Conservation (phyloP, 306 rosid species). For the Acmispon strigosus region DNA sequence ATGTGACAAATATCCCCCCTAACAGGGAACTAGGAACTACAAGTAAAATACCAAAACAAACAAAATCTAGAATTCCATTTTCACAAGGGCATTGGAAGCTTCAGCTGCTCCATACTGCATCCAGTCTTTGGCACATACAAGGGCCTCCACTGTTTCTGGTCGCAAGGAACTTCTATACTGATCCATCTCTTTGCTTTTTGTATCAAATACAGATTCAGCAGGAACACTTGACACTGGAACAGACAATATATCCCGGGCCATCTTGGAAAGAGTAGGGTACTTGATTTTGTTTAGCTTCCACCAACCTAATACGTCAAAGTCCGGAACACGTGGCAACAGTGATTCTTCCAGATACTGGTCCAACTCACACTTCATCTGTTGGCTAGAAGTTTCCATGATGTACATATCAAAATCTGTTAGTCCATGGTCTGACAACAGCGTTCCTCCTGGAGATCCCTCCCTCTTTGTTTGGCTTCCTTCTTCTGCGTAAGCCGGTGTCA, state of each 20-base stretch:
- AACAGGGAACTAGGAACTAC: conserved; percentile 8
- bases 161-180: conserved; percentile 64
- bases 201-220: conserved; percentile 52
- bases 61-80: conserved; percentile 50
- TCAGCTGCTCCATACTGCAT: conserved; percentile 55
- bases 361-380: conserved; percentile 77
- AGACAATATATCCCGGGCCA: conserved; percentile 83
- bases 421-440: conserved; percentile 59
- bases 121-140: conserved; percentile 94
- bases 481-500: conserved; percentile 74
- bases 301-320: conserved; percentile 83
- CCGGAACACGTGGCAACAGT: conserved; percentile 70
- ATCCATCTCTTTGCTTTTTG: conserved; percentile 64
- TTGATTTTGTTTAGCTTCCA: conserved; percentile 90
- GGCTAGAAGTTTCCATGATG: conserved; percentile 91
- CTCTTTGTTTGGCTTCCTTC: conserved; percentile 42
- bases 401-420: conserved; percentile 85
- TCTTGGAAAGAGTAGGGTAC: conserved; percentile 90
- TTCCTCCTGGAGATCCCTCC: conserved; percentile 53
- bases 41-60: conserved; percentile 1
- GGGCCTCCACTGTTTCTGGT: conserved; percentile 87
- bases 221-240: conserved; percentile 63
- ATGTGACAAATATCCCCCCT: conserved; percentile 6
- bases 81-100: conserved; percentile 40
- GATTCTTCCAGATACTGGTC: conserved; percentile 94